phyloP scores from a whole-genome alignment of 305 asterid species.

The Fraxinus nigra region DNA sequence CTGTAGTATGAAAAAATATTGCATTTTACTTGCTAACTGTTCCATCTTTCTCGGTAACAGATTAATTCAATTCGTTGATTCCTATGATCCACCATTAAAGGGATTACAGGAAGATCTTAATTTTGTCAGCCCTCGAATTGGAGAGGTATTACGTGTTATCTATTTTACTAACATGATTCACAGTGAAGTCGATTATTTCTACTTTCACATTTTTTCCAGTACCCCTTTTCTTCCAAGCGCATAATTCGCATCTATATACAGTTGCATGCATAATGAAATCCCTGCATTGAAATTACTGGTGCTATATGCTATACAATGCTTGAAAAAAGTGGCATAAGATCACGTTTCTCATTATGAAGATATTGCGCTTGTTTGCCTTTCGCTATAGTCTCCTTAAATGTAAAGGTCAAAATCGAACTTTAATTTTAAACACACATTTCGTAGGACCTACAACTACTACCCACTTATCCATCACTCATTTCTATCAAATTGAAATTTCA shows the following conservation, averaged over 20 bases:
- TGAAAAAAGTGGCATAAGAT: conserved; percentile 1
- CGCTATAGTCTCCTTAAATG: not conserved
- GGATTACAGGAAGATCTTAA: conserved; percentile 99
- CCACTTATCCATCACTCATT: not conserved
- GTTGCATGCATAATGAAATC: conserved; percentile 7
- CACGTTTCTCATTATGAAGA: not conserved
- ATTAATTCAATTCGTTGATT: conserved; percentile 87
- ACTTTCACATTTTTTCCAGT: conserved; percentile 10
- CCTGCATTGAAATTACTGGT: conserved; percentile 7
- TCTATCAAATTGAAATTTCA: not conserved
- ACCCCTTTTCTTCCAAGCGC: not conserved
- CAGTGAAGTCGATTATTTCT: conserved; percentile 17
- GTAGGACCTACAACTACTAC: not conserved
- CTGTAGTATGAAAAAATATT: conserved; percentile 4
- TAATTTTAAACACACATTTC: not conserved
- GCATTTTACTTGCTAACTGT: conserved; percentile 29
- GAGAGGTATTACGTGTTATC: conserved; percentile 64
- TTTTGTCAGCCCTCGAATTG: conserved; percentile 98
- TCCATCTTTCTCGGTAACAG: conserved; percentile 42
- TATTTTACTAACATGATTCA: conserved; percentile 19
- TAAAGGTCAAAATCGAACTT: not conserved
- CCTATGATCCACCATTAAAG: conserved; percentile 96
- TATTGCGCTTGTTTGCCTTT: not conserved
- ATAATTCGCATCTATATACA: not conserved
- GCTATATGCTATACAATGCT: conserved; percentile 4